Evolutionary conservation across 2,329 filamentous ascomycete genomes (phyloP), one percentile per base, ranked within the genome.

Genomic region (Clonostachys rhizophaga): DNA sequence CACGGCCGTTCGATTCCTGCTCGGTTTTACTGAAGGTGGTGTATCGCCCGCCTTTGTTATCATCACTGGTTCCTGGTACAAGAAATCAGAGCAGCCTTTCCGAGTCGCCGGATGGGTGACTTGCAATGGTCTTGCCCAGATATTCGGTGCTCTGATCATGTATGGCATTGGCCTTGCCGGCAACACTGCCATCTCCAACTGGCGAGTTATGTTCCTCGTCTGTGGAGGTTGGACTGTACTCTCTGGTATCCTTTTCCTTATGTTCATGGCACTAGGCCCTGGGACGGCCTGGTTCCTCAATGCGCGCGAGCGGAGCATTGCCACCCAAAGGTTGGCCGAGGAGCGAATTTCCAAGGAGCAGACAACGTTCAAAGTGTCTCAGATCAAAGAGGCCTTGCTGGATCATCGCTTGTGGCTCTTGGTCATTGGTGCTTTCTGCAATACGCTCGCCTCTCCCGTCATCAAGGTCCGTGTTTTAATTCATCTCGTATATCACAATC

Each of bases 81-180:
- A 50, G 3, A 48, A 50, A 9, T 43, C 49, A 4, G 52, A 55
- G 40, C 49, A 54, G 33, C 50, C 52, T n/a, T 35, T 49, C 45
- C 51, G 37, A 30, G 50, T 35, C 40, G 49, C 16, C 17, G 48
- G 40, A n/a, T 47, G 45, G 45, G 33, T 18, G 13, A 17, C 24
- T 24, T 35, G 24, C 12, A 24, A 82, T 52, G 79, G 79, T 3
- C 67, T 83, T 12, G 79, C 77, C 4, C 79, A 76, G 10, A 80
- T 81, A 72, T 77, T 83, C 46, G 80, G 79, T 11, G 77, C 72
- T 1, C 58, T 81, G 1, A 69, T 82, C 11, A 76, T 75, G 2
- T 83, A 81, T 50, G 79, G 75, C 6, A 69, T 83, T 11, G 81
- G 79, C 2, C 76, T 83, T 54, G 83, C 83, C 53, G 70, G 63